Base-by-base conservation (phyloP, 108 stramenopile species). In the Pseudonitzschia delicatissima region DNA sequence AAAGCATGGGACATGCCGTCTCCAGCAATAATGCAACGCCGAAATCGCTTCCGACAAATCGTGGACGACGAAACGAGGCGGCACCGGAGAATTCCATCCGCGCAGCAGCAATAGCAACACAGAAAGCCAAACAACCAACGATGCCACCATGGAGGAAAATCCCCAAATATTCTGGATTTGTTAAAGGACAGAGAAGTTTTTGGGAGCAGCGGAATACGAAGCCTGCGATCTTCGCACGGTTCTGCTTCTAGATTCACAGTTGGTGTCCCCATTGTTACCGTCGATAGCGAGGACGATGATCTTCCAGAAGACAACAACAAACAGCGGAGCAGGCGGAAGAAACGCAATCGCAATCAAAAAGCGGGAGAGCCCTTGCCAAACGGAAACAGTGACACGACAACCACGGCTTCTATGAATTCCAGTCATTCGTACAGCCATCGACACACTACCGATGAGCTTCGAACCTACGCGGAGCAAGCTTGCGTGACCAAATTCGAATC, bases 401-500 rank as follows among this genome's bases (percentile, higher is more conserved):
- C 67, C 13, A 42, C 40, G 23, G 9, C 20, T 13, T 42, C 55
- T 20, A 57, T 25, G 17, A 65, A 23, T 50, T 1, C 15, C 9
- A 29, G 27, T 34, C 4, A 31, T 34, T 13, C 65, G 21, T 5
- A 36, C 20, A 23, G 17, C 8, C 29, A 37, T 3, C 32, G 23
- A 5, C 23, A 37, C 20, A 49, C 57, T 48, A 57, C 48, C 6
- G 58, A 72, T 33, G 82, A 89, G 72, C 36, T 93, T 5, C 70
- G 50, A n/a, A 45, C 64, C 50, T 87, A 74, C 66, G 78, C 72
- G 0, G 92, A 93, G 69, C 77, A 93, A 49, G 72, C 44, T 13
- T 67, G 75, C 18, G 78, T 83, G 37, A 74, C 79, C 8, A 65
- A 77, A 31, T 93, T 85, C 63, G 76, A 84, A 44, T 85, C 87